A percentile compares a stretch with the other conserved stretches of the same genome.
These are phyloP conservation scores for Ceratobasidium sp. DNA, from an alignment of 1,284 basidiomycete species.

Conservation along the genomic window DNA sequence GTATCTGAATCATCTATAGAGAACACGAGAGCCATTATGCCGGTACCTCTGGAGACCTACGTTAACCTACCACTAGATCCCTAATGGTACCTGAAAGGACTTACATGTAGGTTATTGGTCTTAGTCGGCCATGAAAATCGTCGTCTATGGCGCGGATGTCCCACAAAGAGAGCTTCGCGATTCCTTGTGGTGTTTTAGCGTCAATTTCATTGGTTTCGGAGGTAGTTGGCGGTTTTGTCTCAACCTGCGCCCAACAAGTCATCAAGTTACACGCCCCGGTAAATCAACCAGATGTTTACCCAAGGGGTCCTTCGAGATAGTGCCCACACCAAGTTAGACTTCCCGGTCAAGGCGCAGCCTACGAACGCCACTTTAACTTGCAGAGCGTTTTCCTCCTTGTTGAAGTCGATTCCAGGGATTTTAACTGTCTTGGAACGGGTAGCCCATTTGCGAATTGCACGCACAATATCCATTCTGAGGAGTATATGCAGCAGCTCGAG, in stretches of 20 bases:
- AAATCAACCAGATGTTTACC: background rate
- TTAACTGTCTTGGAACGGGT: background rate
- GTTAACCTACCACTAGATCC: background rate
- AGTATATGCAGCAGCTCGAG: no score
- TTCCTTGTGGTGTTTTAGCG: background rate
- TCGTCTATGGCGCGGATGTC: background rate
- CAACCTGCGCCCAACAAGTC: no score
- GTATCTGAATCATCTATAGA: constrained; percentile 11
- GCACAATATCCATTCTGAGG: background rate
- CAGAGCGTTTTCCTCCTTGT: background rate
- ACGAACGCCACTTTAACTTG: constrained; percentile 11
- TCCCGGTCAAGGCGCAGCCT: constrained; percentile 3
- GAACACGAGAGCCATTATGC: constrained; percentile 22
- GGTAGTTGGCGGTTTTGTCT: background rate
- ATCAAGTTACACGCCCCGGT: background rate
- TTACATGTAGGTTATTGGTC: constrained; percentile 13
- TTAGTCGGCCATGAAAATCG: background rate
- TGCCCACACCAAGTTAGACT: constrained; percentile 19
- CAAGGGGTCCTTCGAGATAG: background rate
- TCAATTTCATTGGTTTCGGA: background rate
- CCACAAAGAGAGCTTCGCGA: background rate
- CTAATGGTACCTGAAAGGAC: background rate
- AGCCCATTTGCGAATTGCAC: background rate
- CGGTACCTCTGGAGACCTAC: background rate
- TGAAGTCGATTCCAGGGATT: background rate